Percentiles rank a stretch among this genome's conserved stretches.
Conservation (phyloP, 208 protist genomes). For the Wallacemonas sp. region DNA sequence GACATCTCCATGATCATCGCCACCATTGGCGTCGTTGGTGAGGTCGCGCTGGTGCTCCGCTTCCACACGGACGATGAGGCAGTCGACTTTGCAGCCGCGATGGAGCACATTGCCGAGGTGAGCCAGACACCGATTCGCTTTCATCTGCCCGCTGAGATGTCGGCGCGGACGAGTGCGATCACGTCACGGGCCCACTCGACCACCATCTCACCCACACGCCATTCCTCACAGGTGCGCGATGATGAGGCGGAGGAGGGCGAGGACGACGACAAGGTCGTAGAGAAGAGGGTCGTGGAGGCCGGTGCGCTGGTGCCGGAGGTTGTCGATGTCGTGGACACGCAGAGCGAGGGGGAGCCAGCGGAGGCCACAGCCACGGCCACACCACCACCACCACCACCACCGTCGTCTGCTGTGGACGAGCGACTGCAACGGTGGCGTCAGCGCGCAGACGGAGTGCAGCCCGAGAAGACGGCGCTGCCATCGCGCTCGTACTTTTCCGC, state of each 20-base stretch:
- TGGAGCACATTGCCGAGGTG: slow-evolving; percentile 7
- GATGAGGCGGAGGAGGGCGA: background rate
- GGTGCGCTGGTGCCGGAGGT: too few species aligned
- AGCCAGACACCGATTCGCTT: slow-evolving; percentile 11
- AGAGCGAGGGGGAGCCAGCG: too few species aligned
- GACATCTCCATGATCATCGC: slow-evolving; percentile 19
- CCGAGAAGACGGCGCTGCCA: background rate
- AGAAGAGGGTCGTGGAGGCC: too few species aligned
- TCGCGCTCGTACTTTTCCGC: slow-evolving; percentile 14
- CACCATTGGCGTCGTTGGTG: slow-evolving; percentile 26
- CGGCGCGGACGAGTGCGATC: background rate
- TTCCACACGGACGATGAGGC: slow-evolving; percentile 24
- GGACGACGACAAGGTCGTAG: background rate
- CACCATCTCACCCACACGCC: slow-evolving; percentile 1
- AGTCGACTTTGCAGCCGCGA: slow-evolving; percentile 20
- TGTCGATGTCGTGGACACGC: too few species aligned
- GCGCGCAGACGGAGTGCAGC: background rate
- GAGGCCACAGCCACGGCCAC: background rate
- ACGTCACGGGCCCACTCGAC: background rate
- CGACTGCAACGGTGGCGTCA: slow-evolving; percentile 2
- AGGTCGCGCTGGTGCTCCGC: slow-evolving; percentile 35
- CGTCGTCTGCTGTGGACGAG: background rate
- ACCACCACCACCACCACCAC: background rate
- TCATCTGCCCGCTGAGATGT: background rate
- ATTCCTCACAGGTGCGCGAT: background rate